Conservation (phyloP, 2,329 filamentous ascomycete species). For the Exophiala calicioides region DNA sequence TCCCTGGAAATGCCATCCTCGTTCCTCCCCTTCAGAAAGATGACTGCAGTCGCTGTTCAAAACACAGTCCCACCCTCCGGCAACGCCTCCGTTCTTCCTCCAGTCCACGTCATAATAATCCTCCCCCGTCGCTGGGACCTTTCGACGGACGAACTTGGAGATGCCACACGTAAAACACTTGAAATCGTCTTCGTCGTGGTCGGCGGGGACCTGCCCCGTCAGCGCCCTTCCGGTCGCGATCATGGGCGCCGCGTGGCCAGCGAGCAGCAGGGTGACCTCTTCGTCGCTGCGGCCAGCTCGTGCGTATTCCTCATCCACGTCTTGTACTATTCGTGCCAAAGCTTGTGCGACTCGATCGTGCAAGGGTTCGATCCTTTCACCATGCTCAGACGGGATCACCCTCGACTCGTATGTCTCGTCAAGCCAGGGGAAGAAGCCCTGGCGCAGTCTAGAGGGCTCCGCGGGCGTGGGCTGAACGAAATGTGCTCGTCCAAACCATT, state of each 20-base stretch:
- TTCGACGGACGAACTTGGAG: constrained; percentile 63
- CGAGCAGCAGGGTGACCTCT: constrained; percentile 72
- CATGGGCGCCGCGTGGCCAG: constrained; percentile 84
- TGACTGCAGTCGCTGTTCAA: constrained; percentile 84
- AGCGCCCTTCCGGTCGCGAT: constrained; percentile 82
- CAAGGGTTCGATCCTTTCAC: constrained; percentile 77
- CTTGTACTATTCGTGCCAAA: constrained; percentile 35
- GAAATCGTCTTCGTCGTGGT: constrained; percentile 76
- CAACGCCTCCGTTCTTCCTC: constrained; percentile 53
- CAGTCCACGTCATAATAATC: constrained; percentile 33
- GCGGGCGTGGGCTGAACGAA: constrained; percentile 85
- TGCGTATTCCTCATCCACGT: constrained; percentile 43
- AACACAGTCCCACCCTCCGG: constrained; percentile 77
- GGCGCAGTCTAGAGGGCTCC: constrained; percentile 60
- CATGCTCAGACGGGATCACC: constrained; percentile 69
- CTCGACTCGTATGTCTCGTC: constrained; percentile 55
- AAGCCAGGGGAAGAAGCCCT: constrained; percentile 64
- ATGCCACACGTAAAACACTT: constrained; percentile 80
- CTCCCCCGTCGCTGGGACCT: constrained; percentile 34
- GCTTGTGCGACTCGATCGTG: constrained; percentile 76
- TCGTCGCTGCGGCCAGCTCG: constrained; percentile 52
- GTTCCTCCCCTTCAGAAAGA: constrained; percentile 75
- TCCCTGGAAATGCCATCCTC: constrained; percentile 67
- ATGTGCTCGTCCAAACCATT: constrained; percentile 87
- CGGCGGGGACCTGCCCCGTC: constrained; percentile 74